Evolutionary conservation across 352 stramenopile genomes (phyloP).

Genomic region (Phytophthora capsici): DNA sequence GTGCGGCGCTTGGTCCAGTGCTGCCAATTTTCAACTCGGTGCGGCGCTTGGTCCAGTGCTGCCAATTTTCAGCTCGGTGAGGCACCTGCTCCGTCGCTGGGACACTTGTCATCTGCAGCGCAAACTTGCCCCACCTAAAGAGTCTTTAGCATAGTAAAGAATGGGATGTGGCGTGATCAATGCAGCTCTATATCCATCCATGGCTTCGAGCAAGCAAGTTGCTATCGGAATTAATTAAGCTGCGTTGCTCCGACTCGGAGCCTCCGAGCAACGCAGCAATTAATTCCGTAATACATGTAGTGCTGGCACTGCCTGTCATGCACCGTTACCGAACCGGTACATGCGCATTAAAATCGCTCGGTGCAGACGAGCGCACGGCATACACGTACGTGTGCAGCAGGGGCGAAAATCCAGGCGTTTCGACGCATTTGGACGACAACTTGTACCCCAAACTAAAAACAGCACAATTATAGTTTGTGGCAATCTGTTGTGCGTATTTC

Average conservation of each 20-base stretch:
- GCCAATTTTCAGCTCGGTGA: slow-evolving; percentile 7
- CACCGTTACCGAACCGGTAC: neutral
- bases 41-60: too few relatives aligned
- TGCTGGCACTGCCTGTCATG: too few relatives aligned
- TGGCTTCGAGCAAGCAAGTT: neutral
- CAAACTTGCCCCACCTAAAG: slow-evolving; percentile 11
- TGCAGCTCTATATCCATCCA: neutral
- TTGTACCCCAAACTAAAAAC: neutral
- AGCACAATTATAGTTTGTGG: too few relatives aligned
- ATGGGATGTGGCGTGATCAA: slow-evolving; percentile 9
- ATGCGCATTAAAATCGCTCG: slow-evolving; percentile 3
- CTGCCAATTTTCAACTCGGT: too few relatives aligned
- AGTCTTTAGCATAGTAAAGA: too few relatives aligned
- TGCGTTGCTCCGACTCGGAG: too few relatives aligned
- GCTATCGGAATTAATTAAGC: neutral
- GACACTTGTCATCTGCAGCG: neutral
- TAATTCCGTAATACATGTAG: too few relatives aligned
- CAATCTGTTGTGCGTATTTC: slow-evolving; percentile 8
- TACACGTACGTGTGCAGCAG: slow-evolving; percentile 23
- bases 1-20: too few relatives aligned
- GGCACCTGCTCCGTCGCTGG: slow-evolving; percentile 2
- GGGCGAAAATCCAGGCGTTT: slow-evolving; percentile 28
- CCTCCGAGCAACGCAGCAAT: too few relatives aligned
- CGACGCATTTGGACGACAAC: neutral
- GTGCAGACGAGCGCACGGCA: slow-evolving; percentile 11